phyloP scores from a whole-genome alignment of 148 eudicot species.

The Polygonum maritimum region DNA sequence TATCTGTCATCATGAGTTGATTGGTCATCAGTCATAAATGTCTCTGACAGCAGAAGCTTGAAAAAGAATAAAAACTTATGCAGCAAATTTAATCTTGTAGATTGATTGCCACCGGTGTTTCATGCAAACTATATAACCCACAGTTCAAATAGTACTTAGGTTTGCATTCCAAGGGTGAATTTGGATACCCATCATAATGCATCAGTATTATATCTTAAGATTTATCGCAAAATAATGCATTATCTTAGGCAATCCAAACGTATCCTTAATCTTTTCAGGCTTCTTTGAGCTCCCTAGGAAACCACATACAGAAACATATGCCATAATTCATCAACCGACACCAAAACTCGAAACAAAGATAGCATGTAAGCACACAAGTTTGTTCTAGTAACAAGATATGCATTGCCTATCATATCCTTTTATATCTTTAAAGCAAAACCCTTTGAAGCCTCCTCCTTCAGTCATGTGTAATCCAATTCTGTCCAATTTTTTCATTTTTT shows the following conservation, averaged over 20 bases:
- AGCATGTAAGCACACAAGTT: neutral
- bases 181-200: too few species aligned
- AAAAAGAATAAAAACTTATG: neutral
- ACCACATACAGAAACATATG: neutral
- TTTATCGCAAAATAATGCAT: too few species aligned
- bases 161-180: neutral
- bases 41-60: neutral
- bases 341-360: neutral
- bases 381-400: neutral
- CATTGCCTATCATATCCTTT: neutral
- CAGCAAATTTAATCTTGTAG: neutral
- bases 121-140: neutral
- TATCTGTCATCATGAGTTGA: conserved; percentile 41
- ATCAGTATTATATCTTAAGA: too few species aligned
- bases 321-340: neutral
- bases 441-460: too few species aligned
- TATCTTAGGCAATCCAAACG: too few species aligned
- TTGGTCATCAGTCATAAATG: neutral
- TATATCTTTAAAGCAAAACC: too few species aligned
- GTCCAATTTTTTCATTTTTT: too few species aligned
- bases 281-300: neutral
- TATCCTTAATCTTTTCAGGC: neutral
- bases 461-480: too few species aligned
- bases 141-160: neutral
- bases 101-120: neutral